A percentile compares a stretch with the other conserved stretches of the same genome.
phyloP scores from a whole-genome alignment of 441 rosid species.

The Gossypium davidsonii region DNA sequence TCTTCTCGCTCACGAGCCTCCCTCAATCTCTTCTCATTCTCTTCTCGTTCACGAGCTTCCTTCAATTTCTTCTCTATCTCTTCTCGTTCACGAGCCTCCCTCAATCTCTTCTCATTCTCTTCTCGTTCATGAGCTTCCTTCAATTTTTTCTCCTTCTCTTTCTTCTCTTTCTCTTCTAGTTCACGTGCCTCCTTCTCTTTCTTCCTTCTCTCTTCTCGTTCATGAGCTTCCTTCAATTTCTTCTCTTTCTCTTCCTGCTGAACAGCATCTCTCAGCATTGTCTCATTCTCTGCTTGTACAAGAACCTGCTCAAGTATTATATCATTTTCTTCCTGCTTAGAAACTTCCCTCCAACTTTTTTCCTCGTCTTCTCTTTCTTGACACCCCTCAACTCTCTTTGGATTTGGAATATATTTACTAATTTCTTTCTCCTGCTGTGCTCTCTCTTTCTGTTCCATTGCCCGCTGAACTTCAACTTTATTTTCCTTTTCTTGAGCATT shows the following conservation, averaged over 20 bases:
- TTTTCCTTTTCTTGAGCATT: slow-evolving; percentile 28
- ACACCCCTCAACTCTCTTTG: slow-evolving; percentile 22
- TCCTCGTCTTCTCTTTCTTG: slow-evolving; percentile 24
- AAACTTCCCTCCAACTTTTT: slow-evolving; percentile 30
- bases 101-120: slow-evolving; percentile 13
- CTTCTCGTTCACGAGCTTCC: slow-evolving; percentile 24
- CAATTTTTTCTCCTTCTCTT: neutral
- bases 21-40: slow-evolving; percentile 25
- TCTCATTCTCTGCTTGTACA: slow-evolving; percentile 32
- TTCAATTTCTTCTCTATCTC: slow-evolving; percentile 25
- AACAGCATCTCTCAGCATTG: slow-evolving; percentile 27
- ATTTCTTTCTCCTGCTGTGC: slow-evolving; percentile 31
- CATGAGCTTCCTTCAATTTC: neutral
- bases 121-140: slow-evolving; percentile 24
- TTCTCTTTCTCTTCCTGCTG: slow-evolving; percentile 23
- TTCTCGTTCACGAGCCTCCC: neutral
- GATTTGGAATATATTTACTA: slow-evolving; percentile 25
- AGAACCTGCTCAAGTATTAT: slow-evolving; percentile 25
- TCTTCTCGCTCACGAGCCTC: slow-evolving; percentile 24
- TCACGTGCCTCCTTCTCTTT: slow-evolving; percentile 26
- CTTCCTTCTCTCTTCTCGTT: slow-evolving; percentile 19
- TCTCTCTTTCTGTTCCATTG: slow-evolving; percentile 27
- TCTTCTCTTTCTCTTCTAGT: neutral
- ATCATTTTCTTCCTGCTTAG: slow-evolving; percentile 35
- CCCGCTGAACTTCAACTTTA: slow-evolving; percentile 25